Evolutionary conservation across 345 rosid genomes (phyloP).

Genomic region (Gossypium bickii): DNA sequence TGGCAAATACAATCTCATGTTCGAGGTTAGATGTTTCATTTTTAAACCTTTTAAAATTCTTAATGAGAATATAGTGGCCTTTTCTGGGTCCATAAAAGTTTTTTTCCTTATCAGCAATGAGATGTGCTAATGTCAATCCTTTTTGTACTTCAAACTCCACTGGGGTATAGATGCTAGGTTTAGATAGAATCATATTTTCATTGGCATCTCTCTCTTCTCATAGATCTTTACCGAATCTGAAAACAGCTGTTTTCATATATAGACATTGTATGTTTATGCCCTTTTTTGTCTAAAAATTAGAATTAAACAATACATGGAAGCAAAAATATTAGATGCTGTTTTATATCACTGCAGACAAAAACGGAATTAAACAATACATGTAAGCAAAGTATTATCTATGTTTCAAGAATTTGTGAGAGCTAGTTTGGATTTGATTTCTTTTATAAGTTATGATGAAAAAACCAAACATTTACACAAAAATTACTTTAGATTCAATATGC

Average conservation of each 20-base stretch:
- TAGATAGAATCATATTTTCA: background rate
- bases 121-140: background rate
- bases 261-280: background rate
- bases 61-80: constrained; percentile 2
- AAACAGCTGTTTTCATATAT: background rate
- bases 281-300: background rate
- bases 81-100: background rate
- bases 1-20: constrained; percentile 98
- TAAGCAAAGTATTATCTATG: background rate
- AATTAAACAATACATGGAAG: background rate
- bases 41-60: constrained; percentile 11
- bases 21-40: constrained; percentile 59
- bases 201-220: background rate
- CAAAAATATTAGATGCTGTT: background rate
- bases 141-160: too few relatives aligned
- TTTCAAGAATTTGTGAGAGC: background rate
- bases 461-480: background rate
- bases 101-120: background rate
- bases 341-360: background rate
- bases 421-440: background rate
- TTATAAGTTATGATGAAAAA: background rate
- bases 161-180: too few relatives aligned
- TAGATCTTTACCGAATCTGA: background rate
- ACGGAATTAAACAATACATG: background rate
- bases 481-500: too few relatives aligned